These are phyloP conservation scores for Vinca major DNA, from an alignment of 305 asterid species.

Conservation along the genomic window DNA sequence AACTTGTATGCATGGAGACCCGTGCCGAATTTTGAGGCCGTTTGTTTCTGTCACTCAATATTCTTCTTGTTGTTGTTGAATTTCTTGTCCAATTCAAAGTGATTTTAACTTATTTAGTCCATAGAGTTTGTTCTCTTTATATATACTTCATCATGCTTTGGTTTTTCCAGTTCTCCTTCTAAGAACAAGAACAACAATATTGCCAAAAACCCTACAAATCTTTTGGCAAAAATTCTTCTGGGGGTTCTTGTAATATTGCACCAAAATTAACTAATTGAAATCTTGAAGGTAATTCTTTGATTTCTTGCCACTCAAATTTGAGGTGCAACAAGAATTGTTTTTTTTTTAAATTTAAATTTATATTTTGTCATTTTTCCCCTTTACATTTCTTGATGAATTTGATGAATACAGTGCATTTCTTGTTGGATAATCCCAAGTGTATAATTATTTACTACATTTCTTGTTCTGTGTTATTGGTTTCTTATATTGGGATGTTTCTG, in stretches of 20 bases:
- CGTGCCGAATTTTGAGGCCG: no score
- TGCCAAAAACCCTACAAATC: background rate
- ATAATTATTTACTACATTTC: background rate
- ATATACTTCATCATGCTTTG: conserved; percentile 1
- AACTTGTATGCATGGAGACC: no score
- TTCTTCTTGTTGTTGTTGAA: background rate
- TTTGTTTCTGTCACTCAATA: background rate
- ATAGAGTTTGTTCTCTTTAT: background rate
- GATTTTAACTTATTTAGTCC: background rate
- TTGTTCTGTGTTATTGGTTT: background rate
- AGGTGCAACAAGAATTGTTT: background rate
- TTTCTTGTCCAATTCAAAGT: background rate
- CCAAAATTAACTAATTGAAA: background rate
- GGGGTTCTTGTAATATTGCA: conserved; percentile 4
- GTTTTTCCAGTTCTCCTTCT: background rate
- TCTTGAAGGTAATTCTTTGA: background rate
- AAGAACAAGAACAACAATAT: background rate
- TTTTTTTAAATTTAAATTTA: no score
- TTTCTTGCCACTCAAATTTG: conserved; percentile 1
- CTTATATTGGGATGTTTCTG: background rate
- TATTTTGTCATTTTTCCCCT: background rate
- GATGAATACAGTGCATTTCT: background rate
- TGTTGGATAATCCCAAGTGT: background rate
- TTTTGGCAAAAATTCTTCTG: background rate
- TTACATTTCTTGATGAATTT: background rate